Conservation (phyloP, 2,329 filamentous ascomycete genomes). For the Sphaerulina populicola region DNA sequence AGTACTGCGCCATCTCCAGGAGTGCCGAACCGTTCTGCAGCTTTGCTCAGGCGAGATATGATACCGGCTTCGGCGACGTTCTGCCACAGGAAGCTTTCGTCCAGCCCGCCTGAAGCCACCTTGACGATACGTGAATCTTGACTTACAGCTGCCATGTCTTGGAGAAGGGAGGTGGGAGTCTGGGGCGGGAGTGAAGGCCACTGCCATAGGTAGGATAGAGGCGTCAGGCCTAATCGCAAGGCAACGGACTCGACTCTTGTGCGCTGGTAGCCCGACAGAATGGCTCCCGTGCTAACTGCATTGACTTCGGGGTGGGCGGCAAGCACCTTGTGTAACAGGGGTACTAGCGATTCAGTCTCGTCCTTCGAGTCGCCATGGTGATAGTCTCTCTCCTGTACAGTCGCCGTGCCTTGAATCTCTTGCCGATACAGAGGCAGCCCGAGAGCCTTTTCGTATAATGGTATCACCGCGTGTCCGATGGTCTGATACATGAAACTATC, state of each 20-base stretch:
- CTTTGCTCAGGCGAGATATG: conserved; percentile 43
- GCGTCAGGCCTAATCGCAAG: conserved; percentile 67
- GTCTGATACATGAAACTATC: conserved; percentile 99
- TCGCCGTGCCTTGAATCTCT: conserved; percentile 62
- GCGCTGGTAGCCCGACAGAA: conserved; percentile 89
- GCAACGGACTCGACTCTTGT: conserved; percentile 92
- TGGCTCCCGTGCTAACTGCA: conserved; percentile 82
- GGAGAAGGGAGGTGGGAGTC: conserved; percentile 50
- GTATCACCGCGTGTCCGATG: conserved; percentile 78
- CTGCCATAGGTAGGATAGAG: conserved; percentile 87
- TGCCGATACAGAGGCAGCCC: conserved; percentile 76
- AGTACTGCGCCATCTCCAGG: conserved; percentile 61
- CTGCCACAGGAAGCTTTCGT: conserved; percentile 70
- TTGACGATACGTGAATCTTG: conserved; percentile 91
- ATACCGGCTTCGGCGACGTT: conserved; percentile 56
- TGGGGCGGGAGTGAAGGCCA: conserved; percentile 63
- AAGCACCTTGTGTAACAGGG: conserved; percentile 61
- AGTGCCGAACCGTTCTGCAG: conserved; percentile 60
- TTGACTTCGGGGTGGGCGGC: conserved; percentile 67
- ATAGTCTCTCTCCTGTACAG: conserved; percentile 67
- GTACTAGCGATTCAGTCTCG: conserved; percentile 81
- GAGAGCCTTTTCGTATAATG: conserved; percentile 72
- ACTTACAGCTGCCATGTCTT: conserved; percentile 69
- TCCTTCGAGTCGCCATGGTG: conserved; percentile 43
- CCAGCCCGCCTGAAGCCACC: conserved; percentile 81